Base-by-base conservation (phyloP, 495 filamentous ascomycete genomes). In the Aspergillus coremiiformis region DNA sequence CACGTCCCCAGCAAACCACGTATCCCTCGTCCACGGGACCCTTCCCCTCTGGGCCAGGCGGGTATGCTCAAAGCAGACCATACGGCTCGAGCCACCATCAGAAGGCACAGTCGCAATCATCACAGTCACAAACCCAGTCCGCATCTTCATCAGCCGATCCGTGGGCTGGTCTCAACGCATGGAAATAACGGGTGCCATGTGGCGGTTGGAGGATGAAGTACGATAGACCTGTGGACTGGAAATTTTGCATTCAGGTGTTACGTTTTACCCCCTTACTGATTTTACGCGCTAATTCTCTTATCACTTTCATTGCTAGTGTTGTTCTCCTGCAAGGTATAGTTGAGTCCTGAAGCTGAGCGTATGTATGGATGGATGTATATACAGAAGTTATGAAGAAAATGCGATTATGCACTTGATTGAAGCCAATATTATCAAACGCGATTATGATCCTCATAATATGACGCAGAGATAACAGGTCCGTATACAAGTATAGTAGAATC, bases 81-180 rank as follows among this genome's bases (percentile, higher is more conserved):
- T 70, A 72, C 44, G 65, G 61, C 22, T 47, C 61, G 6, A 61
- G 62, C 45, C 58, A 62, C 5, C 74, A 74, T 26, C 61, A 65
- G 51, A 72, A 70, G 48, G 54, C 60, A 8, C 64, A 67, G 20
- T 69, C 69, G 24, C 76, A 82, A 55, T 68, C 74, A 12, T 67
- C 69, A 15, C 75, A 80, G 55, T 64, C 74, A 47, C 74, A 79
- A 50, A 32, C 49, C 22, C 69, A 67, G 55, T 52, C 61, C 57
- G 48, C 57, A 6, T 26, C 69, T n/a, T 44, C 53, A 1, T 21
- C 58, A 12, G 64, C 67, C 54, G 87, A 95, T 76, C 90, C 89
- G 9, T 95, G 90, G 89, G 86, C 89, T 20, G 89, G 88, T 22
- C 65, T 95, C 43, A 90, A 83, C 67, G 85, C 84, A 33, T 95